Evolutionary conservation across 352 stramenopile species (phyloP).

Genomic region (Phytopythium mirpurense): DNA sequence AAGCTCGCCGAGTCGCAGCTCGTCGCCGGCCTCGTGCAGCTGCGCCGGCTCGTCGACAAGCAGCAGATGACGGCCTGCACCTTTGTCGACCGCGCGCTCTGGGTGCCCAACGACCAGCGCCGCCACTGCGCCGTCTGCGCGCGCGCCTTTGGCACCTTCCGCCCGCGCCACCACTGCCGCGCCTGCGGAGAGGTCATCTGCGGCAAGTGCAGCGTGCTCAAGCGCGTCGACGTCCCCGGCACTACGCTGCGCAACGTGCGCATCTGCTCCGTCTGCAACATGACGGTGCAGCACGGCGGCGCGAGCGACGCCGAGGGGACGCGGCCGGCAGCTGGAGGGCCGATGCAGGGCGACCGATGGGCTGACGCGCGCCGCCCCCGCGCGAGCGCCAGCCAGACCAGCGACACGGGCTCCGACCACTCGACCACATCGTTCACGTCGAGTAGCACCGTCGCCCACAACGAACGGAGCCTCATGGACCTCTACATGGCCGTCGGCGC

Average conservation of each 20-base stretch:
- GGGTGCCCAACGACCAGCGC: conserved; percentile 73
- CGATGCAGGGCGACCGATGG: no score
- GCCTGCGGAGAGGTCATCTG: conserved; percentile 88
- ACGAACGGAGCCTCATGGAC: conserved; percentile 85
- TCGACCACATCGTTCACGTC: conserved; percentile 77
- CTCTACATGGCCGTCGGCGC: conserved; percentile 61
- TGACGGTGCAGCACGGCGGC: conserved; percentile 67
- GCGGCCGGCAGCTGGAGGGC: no score
- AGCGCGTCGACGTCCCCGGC: conserved; percentile 73
- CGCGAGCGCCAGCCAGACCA: conserved; percentile 11
- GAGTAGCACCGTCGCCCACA: conserved; percentile 72
- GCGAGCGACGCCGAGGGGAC: no score
- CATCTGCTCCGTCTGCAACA: conserved; percentile 83
- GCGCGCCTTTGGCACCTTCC: conserved; percentile 70
- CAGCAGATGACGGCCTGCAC: conserved; percentile 84
- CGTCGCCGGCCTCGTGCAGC: conserved; percentile 70
- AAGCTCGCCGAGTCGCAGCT: conserved; percentile 82
- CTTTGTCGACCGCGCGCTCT: conserved; percentile 79
- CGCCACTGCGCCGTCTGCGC: conserved; percentile 72
- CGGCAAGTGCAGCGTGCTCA: conserved; percentile 82
- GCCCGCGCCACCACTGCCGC: conserved; percentile 79
- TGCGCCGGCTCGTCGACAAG: conserved; percentile 79
- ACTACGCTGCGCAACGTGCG: conserved; percentile 80
- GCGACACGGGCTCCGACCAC: conserved; percentile 64
- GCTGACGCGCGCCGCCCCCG: no score